Evolutionary conservation across 148 eudicot genomes (phyloP), one percentile per base, ranked within the genome.

Genomic region (Nepenthes mirabilis): DNA sequence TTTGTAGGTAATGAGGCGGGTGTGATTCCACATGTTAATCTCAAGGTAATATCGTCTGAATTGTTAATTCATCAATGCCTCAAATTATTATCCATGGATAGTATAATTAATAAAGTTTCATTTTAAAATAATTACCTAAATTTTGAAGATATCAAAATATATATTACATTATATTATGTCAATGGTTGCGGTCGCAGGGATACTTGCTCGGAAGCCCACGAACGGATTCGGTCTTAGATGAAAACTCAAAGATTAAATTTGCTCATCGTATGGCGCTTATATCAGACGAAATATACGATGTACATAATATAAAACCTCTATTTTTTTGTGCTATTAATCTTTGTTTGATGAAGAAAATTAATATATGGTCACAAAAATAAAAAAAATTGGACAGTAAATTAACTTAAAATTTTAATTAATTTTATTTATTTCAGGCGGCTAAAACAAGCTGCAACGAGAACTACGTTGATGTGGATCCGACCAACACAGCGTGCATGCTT

Each of bases 261-360:
- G 83, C 83, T 72, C 80, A 78, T 37, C 49, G 80, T 52, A 75
- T 81, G 79, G 86, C 78, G 14, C 85, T 84, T 60, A 76, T 84
- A 67, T 81, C 86, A 34, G 86, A 84, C 61, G 78, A 74, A 14
- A 65, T 69, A 36, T 81, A 66, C 40, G 64, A 71, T 68, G 86
- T 84, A 71, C 59, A 34, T 54, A 0, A 54, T 4, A 54, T 54
- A 3, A 6, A 54, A 2, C 0, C 57, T 14, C n/a, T 23, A 0
- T 50, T 50, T 50, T 50, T 11, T 50, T 12, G 0, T 2, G 14
- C 53, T 3, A 50, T 11, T 50, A 3, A 2, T 34, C 35, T 54
- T 40, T 60, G 14, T 51, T 9, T 5, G 14, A 7, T 9, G 1
- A 37, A 34, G 1, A 9, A 3, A 60, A 36, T 49, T 13, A 23